Evolutionary conservation across 2,329 filamentous ascomycete species (phyloP).

Genomic region (Pestalotiopsis sp.): DNA sequence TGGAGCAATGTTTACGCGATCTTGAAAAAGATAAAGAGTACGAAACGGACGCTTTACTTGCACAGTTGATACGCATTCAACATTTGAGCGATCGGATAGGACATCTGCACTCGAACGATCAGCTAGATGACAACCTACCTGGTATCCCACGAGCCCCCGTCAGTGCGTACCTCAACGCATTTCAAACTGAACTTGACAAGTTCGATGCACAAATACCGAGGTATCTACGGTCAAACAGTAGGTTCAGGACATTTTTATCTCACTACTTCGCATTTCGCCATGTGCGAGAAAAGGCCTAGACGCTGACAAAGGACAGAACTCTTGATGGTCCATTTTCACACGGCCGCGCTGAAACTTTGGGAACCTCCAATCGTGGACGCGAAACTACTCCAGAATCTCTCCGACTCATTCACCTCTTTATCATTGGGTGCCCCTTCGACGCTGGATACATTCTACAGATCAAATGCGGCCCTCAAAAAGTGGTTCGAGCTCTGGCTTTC

Average conservation of each 20-base stretch:
- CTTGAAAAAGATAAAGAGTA: constrained; percentile 47
- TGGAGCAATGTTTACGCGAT: constrained; percentile 51
- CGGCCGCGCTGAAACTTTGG: constrained; percentile 46
- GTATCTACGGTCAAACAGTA: constrained; percentile 40
- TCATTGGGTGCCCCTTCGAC: constrained; percentile 41
- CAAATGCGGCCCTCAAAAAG: constrained; percentile 46
- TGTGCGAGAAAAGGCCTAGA: neutral
- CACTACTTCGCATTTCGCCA: neutral
- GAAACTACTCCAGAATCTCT: constrained; percentile 42
- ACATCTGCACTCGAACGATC: constrained; percentile 38
- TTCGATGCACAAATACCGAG: constrained; percentile 39
- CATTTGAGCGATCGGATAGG: constrained; percentile 54
- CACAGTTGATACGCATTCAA: constrained; percentile 52
- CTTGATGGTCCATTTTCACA: constrained; percentile 42
- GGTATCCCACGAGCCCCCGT: constrained; percentile 42
- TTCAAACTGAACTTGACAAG: constrained; percentile 48
- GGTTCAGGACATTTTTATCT: constrained; percentile 19
- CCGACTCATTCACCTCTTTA: constrained; percentile 42
- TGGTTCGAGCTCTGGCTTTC: constrained; percentile 54
- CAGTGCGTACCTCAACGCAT: constrained; percentile 48
- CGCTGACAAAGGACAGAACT: constrained; percentile 31
- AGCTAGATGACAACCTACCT: constrained; percentile 34
- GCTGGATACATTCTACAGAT: constrained; percentile 53
- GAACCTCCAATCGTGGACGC: constrained; percentile 50
- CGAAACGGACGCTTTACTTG: constrained; percentile 47